phyloP scores from a whole-genome alignment of 495 filamentous ascomycete species.

The Apodospora peruviana region DNA sequence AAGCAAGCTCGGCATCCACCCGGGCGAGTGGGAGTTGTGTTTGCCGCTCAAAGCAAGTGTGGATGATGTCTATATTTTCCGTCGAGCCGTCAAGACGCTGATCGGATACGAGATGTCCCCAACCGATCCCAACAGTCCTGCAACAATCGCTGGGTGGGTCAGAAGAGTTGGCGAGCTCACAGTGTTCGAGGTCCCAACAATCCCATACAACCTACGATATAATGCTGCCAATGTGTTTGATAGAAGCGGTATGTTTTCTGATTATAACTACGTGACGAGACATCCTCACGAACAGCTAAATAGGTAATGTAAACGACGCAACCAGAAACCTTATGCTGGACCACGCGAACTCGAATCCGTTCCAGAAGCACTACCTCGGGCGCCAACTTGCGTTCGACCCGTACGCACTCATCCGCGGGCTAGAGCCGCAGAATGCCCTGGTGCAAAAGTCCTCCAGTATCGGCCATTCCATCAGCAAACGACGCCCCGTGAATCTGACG shows the following conservation, averaged over 20 bases:
- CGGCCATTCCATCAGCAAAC: slow-evolving; percentile 6
- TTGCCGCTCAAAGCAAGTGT: background rate
- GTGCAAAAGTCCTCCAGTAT: slow-evolving; percentile 4
- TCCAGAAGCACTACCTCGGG: slow-evolving; percentile 9
- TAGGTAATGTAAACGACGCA: slow-evolving; percentile 2
- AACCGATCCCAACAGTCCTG: slow-evolving; percentile 1
- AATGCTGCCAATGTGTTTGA: slow-evolving; percentile 8
- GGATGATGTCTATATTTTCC: slow-evolving; percentile 7
- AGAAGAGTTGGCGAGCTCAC: slow-evolving; percentile 2
- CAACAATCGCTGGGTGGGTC: slow-evolving; percentile 3
- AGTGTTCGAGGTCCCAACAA: slow-evolving; percentile 4
- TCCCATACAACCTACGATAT: slow-evolving; percentile 5
- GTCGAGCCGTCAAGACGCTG: slow-evolving; percentile 5
- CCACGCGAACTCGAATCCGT: slow-evolving; percentile 7
- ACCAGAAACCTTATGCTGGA: slow-evolving; percentile 6
- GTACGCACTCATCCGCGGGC: slow-evolving; percentile 3
- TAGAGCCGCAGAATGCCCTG: slow-evolving; percentile 1
- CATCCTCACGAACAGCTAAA: slow-evolving; percentile 1
- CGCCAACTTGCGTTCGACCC: slow-evolving; percentile 1
- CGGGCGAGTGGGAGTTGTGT: slow-evolving; percentile 1
- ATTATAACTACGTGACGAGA: background rate
- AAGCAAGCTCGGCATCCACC: slow-evolving; percentile 4
- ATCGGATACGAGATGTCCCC: slow-evolving; percentile 3
- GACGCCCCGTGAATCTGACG: slow-evolving; percentile 1
- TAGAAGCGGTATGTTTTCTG: slow-evolving; percentile 4